Percentiles rank a stretch among this genome's conserved stretches.
phyloP scores from a whole-genome alignment of 2,329 filamentous ascomycete species.

The Curvularia eragrostidis region DNA sequence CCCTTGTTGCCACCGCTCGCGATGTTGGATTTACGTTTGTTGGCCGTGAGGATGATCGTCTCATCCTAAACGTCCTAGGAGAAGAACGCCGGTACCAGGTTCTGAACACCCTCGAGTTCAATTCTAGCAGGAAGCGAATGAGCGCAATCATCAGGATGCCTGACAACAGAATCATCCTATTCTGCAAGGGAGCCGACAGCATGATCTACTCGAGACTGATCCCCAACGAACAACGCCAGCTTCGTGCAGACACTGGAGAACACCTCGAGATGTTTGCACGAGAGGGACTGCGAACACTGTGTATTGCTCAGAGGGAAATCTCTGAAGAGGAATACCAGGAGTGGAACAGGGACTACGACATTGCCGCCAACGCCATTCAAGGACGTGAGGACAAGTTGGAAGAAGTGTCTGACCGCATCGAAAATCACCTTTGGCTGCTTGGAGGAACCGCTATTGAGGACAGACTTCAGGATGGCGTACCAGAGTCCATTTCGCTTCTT shows the following conservation, averaged over 20 bases:
- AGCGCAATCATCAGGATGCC: slow-evolving; percentile 97
- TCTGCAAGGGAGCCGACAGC: slow-evolving; percentile 97
- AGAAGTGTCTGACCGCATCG: slow-evolving; percentile 85
- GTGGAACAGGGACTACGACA: slow-evolving; percentile 88
- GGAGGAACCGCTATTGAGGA: slow-evolving; percentile 98
- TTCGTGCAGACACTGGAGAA: slow-evolving; percentile 83
- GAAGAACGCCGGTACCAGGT: slow-evolving; percentile 84
- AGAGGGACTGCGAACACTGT: slow-evolving; percentile 92
- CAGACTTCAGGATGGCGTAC: slow-evolving; percentile 93
- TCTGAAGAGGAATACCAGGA: slow-evolving; percentile 80
- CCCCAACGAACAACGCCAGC: slow-evolving; percentile 82
- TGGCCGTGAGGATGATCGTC: slow-evolving; percentile 77
- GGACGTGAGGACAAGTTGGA: slow-evolving; percentile 94
- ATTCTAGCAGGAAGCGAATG: slow-evolving; percentile 96
- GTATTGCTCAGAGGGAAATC: slow-evolving; percentile 84
- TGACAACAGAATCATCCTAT: slow-evolving; percentile 83
- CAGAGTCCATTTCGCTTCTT: slow-evolving; percentile 90
- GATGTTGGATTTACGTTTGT: slow-evolving; percentile 96
- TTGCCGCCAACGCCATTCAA: slow-evolving; percentile 81
- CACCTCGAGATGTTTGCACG: slow-evolving; percentile 97
- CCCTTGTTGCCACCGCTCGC: slow-evolving; percentile 89
- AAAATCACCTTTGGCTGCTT: slow-evolving; percentile 84
- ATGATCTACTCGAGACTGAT: slow-evolving; percentile 93
- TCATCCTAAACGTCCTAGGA: slow-evolving; percentile 86
- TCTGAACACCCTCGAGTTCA: slow-evolving; percentile 96